Evolutionary conservation across 768 basidiomycete genomes (phyloP), one percentile per base, ranked within the genome.

Genomic region (Trametes villosa): DNA sequence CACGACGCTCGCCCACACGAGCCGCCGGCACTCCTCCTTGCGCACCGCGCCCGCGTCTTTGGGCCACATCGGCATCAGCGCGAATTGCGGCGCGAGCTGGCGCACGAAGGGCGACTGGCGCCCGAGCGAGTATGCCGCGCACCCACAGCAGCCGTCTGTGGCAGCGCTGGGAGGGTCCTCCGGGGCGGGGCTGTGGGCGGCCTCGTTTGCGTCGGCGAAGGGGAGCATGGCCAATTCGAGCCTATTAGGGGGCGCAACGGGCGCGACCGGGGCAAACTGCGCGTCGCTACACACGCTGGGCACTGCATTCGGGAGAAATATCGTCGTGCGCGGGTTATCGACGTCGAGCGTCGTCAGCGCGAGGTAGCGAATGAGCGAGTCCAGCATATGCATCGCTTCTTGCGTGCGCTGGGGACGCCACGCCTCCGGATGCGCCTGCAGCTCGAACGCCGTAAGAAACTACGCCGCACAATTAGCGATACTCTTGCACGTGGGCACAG

Each of bases 371-470:
- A 92, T 85, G 53, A 91, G 81, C 2, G 81, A 82, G 68, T 91
- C 91, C 24, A 92, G 79, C 71, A 84, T 78, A 44, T 80, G 53
- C 73, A 90, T 71, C 7, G 86, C 75, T 20, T 86, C 86, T 11
- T 75, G 74, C 49, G 81, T 78, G 42, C 90, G 82, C 47, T 78
- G 72, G 1, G 73, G 71, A 34, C 33, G n/a, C 0, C 81, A 79
- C 70, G 86, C 81, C 45, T 75, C 65, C 9, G 89, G 89, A 69
- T 91, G 88, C 0, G 86, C 80, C 59, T 84, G 88, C 59, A 89
- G 73, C 69, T 91, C 88, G 61, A 91, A 92, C 56, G 89, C 72
- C 4, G 89, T 82, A 33, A 92, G 71, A 33, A 92, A 70, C 89
- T 91, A 54, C 29, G 20, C 15, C 31, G n/a, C 7, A 17, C 29